Base-by-base conservation (phyloP, 139 green algal genomes). In the Picochlorum sp. region DNA sequence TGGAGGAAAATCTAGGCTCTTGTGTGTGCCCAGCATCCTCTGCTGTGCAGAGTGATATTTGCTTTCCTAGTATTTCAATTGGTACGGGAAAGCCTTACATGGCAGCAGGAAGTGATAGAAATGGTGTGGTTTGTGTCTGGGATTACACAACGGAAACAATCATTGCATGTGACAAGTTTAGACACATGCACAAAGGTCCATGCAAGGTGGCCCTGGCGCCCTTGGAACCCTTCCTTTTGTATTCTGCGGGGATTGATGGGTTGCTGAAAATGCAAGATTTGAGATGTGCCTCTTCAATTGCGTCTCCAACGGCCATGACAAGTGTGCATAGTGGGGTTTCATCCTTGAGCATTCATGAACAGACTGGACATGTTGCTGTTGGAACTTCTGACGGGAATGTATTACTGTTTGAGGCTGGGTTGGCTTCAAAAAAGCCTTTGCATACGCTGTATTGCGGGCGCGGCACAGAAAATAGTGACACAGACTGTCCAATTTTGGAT, bases 381-480 rank as follows among this genome's bases (percentile, higher is more conserved):
- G 71, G 71, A 14, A 73, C 65, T 4, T 45, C 38, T 60, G 65
- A 73, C 8, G 65, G 71, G 11, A 20, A 23, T 4, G 59, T 77
- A 10, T 31, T 56, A 3, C 24, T 77, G 20, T 77, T 70, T 38
- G 71, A 73, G 21, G 59, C 65, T 10, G 60, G 71, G 60, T 41
- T 61, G 31, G n/a, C 10, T 4, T 20, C 49, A 3, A 41, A 51
- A 37, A 41, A 38, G 37, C 71, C 71, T 13, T 14, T 65, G 16
- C 20, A 51, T 49, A 45, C 47, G 3, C 11, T 73, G 31, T 18
- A 34, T 13, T 34, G 45, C 14, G 15, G 16, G 1, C 21, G 15
- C 1, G 47, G 47, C 16, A 20, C 16, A 13, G 47, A 38, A 4
- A 31, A 62, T 62, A 41, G 34, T 41, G 34, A 41, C 34, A 41